phyloP scores from a whole-genome alignment of 75 land plant genomes.

The Picea sitchensis region DNA sequence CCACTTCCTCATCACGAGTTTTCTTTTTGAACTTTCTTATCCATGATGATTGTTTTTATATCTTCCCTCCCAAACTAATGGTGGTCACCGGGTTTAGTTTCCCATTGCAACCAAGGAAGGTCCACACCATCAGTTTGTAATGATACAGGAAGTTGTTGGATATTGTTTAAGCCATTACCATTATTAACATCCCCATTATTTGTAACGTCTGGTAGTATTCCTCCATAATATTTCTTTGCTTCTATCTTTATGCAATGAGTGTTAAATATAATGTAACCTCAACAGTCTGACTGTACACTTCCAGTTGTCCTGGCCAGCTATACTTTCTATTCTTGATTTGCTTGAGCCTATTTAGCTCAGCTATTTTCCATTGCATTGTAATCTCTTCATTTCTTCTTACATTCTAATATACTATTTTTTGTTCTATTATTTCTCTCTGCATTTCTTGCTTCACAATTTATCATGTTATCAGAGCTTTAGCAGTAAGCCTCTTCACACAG shows the following conservation, averaged over 20 bases:
- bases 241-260: constrained; percentile 19
- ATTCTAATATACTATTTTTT: too few species aligned
- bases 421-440: too few species aligned
- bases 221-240: constrained; percentile 10
- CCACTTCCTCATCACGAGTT: constrained; percentile 11
- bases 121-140: constrained; percentile 76
- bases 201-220: background rate
- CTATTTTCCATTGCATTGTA: too few species aligned
- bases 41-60: constrained; percentile 3
- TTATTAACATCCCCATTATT: background rate
- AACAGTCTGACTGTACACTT: too few species aligned
- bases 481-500: too few species aligned
- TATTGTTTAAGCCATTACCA: constrained; percentile 10
- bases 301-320: too few species aligned
- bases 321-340: too few species aligned
- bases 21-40: constrained; percentile 1
- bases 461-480: too few species aligned
- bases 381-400: too few species aligned
- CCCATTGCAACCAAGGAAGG: constrained; percentile 99
- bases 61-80: constrained; percentile 16
- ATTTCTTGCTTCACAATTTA: too few species aligned
- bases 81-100: constrained; percentile 55
- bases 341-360: too few species aligned
- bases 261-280: too few species aligned
- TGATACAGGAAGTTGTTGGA: constrained; percentile 15